Base-by-base conservation (phyloP, 768 basidiomycete species). In the Kwoniella sp. region DNA sequence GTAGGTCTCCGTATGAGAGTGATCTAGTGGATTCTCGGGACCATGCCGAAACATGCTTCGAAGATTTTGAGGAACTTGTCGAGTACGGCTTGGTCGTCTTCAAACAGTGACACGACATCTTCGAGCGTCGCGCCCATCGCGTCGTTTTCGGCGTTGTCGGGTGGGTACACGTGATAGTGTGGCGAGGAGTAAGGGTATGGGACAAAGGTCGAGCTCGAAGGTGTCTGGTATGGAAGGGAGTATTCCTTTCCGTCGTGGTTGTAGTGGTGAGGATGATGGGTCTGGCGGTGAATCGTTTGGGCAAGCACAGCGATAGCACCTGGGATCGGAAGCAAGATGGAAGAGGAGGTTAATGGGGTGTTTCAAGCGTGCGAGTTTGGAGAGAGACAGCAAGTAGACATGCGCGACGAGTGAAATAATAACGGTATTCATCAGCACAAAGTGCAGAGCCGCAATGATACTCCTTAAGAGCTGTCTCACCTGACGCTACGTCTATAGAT, bases 41-140 rank as follows among this genome's bases (percentile, higher is more conserved):
- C 37, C 53, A 65, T 55, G 22, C 67, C 56, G 55, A 72, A 72
- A 47, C 61, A 68, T 23, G n/a, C 67, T 13, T 50, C 31, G 55
- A 69, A 69, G 56, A 72, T 55, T 15, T 57, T 50, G 9, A 62
- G 45, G 20, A 72, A 63, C 52, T 65, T 66, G 28, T 66, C 58
- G n/a, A 69, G 63, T 31, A 72, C 56, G 7, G 47, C 29, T 62
- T 61, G 54, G 29, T 72, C 71, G 12, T 57, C 66, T 65, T 65
- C 48, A n/a, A n/a, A n/a, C n/a, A n/a, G n/a, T n/a, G 13, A 38
- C 63, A 11, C 20, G 41, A 20, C 20, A 3, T 45, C 41, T 17
- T 45, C 41, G 41, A 45, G 5, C 5, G 15, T 7, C 17, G 8
- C 41, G 41, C 5, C 17, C 5, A 20, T 7, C 17, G 8, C 41